phyloP scores from a whole-genome alignment of 2,329 filamentous ascomycete genomes.

The Fusarium tupiense region DNA sequence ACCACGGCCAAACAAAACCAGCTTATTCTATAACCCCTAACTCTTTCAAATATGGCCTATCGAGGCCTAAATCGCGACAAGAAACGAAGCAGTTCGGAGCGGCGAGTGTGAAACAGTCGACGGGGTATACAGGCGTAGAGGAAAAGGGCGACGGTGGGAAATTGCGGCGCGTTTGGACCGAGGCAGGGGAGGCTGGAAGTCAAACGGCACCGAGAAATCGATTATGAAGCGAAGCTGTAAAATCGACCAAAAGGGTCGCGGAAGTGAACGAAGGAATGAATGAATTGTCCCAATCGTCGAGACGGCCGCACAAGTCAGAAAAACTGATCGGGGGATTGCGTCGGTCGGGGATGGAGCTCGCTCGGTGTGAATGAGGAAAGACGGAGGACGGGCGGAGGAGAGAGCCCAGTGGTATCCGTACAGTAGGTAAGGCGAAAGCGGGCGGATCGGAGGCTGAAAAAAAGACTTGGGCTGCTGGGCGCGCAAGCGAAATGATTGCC shows the following conservation, averaged over 20 bases:
- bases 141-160: slow-evolving; percentile 32
- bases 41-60: slow-evolving; percentile 42
- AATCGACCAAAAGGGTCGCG: slow-evolving; percentile 12
- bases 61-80: slow-evolving; percentile 34
- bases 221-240: slow-evolving; percentile 23
- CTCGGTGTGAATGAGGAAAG: slow-evolving; percentile 43
- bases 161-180: slow-evolving; percentile 36
- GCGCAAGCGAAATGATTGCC: slow-evolving; percentile 64
- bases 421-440: slow-evolving; percentile 41
- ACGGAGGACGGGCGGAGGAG: slow-evolving; percentile 39
- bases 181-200: slow-evolving; percentile 31
- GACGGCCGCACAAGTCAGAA: slow-evolving; percentile 33
- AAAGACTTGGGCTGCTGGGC: slow-evolving; percentile 42
- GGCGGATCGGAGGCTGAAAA: slow-evolving; percentile 58
- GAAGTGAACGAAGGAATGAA: slow-evolving; percentile 25
- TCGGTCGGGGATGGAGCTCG: slow-evolving; percentile 45
- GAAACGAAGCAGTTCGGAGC: slow-evolving; percentile 27
- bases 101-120: slow-evolving; percentile 22
- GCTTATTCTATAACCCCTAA: slow-evolving; percentile 40
- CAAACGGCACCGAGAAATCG: slow-evolving; percentile 23
- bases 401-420: slow-evolving; percentile 27
- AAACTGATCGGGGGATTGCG: slow-evolving; percentile 39
- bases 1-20: slow-evolving; percentile 34
- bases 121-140: slow-evolving; percentile 16
- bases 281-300: slow-evolving; percentile 26